Conservation (phyloP, 768 basidiomycete species). For the Collybiopsis luxurians region DNA sequence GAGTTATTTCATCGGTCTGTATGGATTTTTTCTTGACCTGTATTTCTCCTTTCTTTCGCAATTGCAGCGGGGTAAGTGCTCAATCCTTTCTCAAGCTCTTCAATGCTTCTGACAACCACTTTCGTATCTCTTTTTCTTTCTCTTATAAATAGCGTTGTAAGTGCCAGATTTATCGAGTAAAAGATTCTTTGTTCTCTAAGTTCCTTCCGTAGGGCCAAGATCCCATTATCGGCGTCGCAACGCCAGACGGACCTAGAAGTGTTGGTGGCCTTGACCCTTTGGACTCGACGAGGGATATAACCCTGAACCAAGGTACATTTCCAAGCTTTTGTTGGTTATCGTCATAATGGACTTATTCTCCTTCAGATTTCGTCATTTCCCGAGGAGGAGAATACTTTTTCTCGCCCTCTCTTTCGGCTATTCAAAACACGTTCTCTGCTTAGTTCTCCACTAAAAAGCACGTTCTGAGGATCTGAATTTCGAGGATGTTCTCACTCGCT, state of each 20-base stretch:
- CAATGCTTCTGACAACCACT: background rate
- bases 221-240: constrained; percentile 11
- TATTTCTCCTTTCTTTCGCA: background rate
- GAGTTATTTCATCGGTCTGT: background rate
- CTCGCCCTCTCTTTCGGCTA: no score
- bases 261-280: constrained; percentile 8
- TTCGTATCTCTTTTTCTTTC: no score
- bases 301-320: constrained; percentile 6
- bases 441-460: no score
- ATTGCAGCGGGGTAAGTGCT: background rate
- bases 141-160: background rate
- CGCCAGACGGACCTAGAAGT: background rate
- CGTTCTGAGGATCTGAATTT: no score
- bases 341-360: background rate
- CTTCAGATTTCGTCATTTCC: constrained; percentile 18
- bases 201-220: constrained; percentile 4
- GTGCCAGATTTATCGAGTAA: background rate
- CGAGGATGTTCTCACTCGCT: no score
- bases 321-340: background rate
- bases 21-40: background rate
- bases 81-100: background rate
- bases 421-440: no score
- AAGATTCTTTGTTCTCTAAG: background rate
- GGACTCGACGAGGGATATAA: background rate
- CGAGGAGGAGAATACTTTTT: no score